Evolutionary conservation across 331 rosid species (phyloP).

Genomic region (Erythrophleum ivorense): DNA sequence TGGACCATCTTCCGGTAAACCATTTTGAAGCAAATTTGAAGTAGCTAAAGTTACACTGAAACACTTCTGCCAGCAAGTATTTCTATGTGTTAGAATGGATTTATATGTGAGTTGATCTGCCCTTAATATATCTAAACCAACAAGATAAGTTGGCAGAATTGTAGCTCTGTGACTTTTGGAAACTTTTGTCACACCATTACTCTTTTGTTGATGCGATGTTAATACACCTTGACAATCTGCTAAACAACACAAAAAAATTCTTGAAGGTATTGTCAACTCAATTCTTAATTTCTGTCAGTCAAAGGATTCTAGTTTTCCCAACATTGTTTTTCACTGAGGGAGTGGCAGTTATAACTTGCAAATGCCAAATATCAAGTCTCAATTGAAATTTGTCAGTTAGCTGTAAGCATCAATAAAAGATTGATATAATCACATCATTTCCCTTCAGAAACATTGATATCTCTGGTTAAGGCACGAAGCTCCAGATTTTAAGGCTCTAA

Average conservation of each 20-base stretch:
- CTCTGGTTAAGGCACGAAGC: constrained; percentile 5
- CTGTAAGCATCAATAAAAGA: constrained; percentile 6
- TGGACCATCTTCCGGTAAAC: constrained; percentile 52
- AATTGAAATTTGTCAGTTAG: neutral
- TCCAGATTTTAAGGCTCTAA: constrained; percentile 6
- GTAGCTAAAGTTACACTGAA: constrained; percentile 75
- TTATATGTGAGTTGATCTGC: constrained; percentile 58
- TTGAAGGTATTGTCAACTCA: neutral
- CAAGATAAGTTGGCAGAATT: constrained; percentile 70
- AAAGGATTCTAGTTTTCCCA: constrained; percentile 21
- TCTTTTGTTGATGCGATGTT: constrained; percentile 38
- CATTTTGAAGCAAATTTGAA: constrained; percentile 62
- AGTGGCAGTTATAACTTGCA: neutral
- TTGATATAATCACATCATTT: neutral
- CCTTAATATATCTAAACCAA: constrained; percentile 76
- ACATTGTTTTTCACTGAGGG: neutral
- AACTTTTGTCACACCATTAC: constrained; percentile 52
- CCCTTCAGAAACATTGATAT: neutral
- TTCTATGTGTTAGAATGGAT: constrained; percentile 58
- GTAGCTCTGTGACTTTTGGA: constrained; percentile 50
- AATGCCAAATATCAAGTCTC: neutral
- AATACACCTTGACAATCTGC: constrained; percentile 60
- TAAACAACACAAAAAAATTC: neutral
- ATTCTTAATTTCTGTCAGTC: constrained; percentile 12
- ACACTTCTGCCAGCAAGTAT: constrained; percentile 72